These are phyloP conservation scores for Pouteria glomerata DNA, from an alignment of 148 eudicot species.

Conservation along the genomic window DNA sequence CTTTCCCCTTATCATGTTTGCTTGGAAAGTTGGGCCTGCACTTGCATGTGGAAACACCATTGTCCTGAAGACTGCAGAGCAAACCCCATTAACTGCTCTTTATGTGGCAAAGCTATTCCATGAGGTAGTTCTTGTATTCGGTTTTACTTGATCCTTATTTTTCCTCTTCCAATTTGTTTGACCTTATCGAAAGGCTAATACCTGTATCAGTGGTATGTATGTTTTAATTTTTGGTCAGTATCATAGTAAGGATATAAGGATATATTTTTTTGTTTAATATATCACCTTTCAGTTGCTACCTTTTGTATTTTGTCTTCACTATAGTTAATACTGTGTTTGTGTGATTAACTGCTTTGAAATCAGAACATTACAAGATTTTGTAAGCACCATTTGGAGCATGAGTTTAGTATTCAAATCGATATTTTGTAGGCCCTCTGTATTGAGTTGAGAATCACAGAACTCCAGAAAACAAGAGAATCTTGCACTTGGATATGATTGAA, in stretches of 20 bases:
- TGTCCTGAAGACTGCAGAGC: slow-evolving; percentile 28
- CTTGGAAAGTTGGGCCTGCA: slow-evolving; percentile 30
- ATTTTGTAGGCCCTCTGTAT: not conserved
- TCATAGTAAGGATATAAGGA: no score
- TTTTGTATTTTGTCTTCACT: not conserved
- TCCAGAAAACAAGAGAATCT: not conserved
- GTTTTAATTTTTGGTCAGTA: no score
- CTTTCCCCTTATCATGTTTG: slow-evolving; percentile 27
- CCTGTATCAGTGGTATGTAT: no score
- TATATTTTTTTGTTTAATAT: no score
- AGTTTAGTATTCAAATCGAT: not conserved
- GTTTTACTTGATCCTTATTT: not conserved
- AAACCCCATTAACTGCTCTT: slow-evolving; percentile 29
- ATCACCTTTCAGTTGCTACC: not conserved
- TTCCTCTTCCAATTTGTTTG: not conserved
- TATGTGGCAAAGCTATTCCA: slow-evolving; percentile 25
- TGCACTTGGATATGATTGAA: no score
- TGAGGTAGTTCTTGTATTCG: slow-evolving; percentile 11
- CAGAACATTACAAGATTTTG: not conserved
- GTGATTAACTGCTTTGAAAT: not conserved
- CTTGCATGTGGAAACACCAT: slow-evolving; percentile 27
- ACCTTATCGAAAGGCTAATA: not conserved
- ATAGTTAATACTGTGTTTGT: not conserved
- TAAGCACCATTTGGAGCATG: not conserved
- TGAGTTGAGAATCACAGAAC: not conserved